A percentile compares a stretch with the other conserved stretches of the same genome.
Evolutionary conservation across 2,329 filamentous ascomycete species (phyloP).

Genomic region (Raffaelea deltoideospora): DNA sequence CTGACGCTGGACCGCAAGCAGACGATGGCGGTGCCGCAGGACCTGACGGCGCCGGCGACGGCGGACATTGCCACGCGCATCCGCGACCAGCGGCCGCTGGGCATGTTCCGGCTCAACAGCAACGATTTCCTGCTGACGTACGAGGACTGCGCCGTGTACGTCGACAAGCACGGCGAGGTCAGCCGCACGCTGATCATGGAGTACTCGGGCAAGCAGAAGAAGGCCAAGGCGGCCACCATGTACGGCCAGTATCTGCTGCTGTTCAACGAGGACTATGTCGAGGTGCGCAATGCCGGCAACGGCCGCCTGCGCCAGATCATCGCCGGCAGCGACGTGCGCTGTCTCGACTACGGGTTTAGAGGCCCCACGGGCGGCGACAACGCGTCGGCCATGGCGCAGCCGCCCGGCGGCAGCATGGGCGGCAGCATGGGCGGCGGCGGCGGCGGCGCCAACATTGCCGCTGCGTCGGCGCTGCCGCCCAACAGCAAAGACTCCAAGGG

Average conservation of each 20-base stretch:
- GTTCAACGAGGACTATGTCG: constrained; percentile 92
- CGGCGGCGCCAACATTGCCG: constrained; percentile 8
- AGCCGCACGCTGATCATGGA: constrained; percentile 93
- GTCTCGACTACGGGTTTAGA: constrained; percentile 70
- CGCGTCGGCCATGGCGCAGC: constrained; percentile 15
- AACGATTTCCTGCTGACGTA: constrained; percentile 89
- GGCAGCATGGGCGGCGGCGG: background rate
- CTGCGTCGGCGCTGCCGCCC: constrained; percentile 10
- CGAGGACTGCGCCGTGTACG: constrained; percentile 91
- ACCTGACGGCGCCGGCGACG: constrained; percentile 63
- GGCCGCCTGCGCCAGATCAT: constrained; percentile 89
- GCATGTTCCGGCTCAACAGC: constrained; percentile 91
- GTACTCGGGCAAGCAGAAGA: constrained; percentile 77
- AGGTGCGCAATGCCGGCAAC: constrained; percentile 93
- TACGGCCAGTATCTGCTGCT: constrained; percentile 84
- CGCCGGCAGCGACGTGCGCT: constrained; percentile 74
- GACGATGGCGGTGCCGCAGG: constrained; percentile 73
- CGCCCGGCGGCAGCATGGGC: background rate
- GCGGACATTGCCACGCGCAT: constrained; percentile 76
- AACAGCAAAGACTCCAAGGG: constrained; percentile 37
- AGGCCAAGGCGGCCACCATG: constrained; percentile 71
- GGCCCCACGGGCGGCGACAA: constrained; percentile 35
- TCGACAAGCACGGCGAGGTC: constrained; percentile 96
- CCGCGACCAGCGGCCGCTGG: constrained; percentile 67
- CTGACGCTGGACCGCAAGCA: constrained; percentile 95